Conservation (phyloP, 257 asterid species). For the Parsonsia alboflavescens region DNA sequence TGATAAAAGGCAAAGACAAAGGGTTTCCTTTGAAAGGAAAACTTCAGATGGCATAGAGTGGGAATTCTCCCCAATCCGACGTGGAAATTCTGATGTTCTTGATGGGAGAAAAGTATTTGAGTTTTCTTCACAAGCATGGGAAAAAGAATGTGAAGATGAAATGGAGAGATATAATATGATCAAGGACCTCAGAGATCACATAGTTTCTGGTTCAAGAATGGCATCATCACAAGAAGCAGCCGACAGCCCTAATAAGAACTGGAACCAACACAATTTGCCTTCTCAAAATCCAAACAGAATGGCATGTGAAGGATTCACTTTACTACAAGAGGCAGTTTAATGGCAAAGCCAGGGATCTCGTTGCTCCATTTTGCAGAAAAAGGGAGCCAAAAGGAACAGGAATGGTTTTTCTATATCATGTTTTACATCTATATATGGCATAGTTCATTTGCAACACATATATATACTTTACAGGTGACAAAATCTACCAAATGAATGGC, state of each 20-base stretch:
- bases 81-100: slow-evolving; percentile 30
- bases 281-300: slow-evolving; percentile 41
- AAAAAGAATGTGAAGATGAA: slow-evolving; percentile 62
- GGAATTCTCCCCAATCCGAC: slow-evolving; percentile 40
- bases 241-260: slow-evolving; percentile 27
- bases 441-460: slow-evolving; percentile 4
- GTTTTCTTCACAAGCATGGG: slow-evolving; percentile 49
- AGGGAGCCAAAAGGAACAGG: background rate
- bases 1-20: slow-evolving; percentile 36
- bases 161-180: slow-evolving; percentile 83
- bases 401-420: background rate
- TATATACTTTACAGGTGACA: background rate
- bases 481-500: slow-evolving; percentile 9
- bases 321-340: slow-evolving; percentile 33
- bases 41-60: slow-evolving; percentile 49
- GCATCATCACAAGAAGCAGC: slow-evolving; percentile 40
- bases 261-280: slow-evolving; percentile 34
- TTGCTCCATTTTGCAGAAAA: background rate
- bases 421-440: slow-evolving; percentile 1
- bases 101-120: slow-evolving; percentile 39
- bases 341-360: slow-evolving; percentile 11
- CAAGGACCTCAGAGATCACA: slow-evolving; percentile 77
- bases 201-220: slow-evolving; percentile 60
- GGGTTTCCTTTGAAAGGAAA: slow-evolving; percentile 34
- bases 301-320: slow-evolving; percentile 37